A percentile compares a stretch with the other conserved stretches of the same genome.
These are phyloP conservation scores for Monosporascus sp. DNA, from an alignment of 2,329 filamentous ascomycete species.

Conservation along the genomic window DNA sequence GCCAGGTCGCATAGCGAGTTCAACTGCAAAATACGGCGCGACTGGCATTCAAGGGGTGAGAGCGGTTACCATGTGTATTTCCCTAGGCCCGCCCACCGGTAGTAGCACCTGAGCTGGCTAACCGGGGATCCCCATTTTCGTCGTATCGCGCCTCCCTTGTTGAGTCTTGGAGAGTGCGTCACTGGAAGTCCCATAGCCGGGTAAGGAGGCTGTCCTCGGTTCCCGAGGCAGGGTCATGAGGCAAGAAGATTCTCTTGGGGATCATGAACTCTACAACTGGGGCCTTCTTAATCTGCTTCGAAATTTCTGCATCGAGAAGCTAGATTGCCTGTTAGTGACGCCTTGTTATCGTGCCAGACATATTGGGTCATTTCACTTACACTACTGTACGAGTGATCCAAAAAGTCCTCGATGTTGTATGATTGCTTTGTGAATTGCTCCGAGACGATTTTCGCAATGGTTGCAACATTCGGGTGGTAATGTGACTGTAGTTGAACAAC, in stretches of 20 bases:
- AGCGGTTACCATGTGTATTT: neutral
- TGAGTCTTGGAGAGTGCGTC: conserved; percentile 5
- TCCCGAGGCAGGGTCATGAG: conserved; percentile 42
- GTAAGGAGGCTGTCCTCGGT: conserved; percentile 51
- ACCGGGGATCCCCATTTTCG: neutral
- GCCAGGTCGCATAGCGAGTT: neutral
- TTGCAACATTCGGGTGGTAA: conserved; percentile 95
- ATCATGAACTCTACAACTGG: conserved; percentile 94
- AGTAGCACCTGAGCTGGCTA: neutral
- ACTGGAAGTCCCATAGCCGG: conserved; percentile 56
- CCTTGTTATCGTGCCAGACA: neutral
- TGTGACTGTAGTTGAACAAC: conserved; percentile 85
- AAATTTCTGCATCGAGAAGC: conserved; percentile 80
- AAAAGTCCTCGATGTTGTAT: conserved; percentile 94
- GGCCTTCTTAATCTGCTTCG: conserved; percentile 76
- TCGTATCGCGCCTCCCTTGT: neutral
- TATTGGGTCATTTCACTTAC: conserved; percentile 41
- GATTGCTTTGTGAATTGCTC: conserved; percentile 96
- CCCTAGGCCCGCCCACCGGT: neutral
- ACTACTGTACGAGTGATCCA: conserved; percentile 86
- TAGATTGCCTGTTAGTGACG: conserved; percentile 34
- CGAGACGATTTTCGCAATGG: conserved; percentile 85
- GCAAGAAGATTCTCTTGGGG: conserved; percentile 72
- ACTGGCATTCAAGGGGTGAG: neutral
- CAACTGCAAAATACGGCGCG: neutral